phyloP scores from a whole-genome alignment of 306 rosid species.

The Vigna reflexopilosa region DNA sequence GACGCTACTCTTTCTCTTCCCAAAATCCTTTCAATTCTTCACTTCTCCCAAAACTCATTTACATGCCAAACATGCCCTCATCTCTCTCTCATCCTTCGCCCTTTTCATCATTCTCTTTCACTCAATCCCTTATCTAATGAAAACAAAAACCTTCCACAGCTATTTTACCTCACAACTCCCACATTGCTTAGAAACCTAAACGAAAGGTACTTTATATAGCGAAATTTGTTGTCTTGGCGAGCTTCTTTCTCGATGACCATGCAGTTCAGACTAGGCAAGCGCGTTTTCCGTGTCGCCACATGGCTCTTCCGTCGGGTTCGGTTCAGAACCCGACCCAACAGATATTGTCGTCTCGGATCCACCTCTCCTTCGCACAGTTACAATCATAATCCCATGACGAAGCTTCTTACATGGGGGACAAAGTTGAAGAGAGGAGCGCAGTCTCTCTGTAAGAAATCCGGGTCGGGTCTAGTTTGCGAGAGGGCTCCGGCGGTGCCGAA shows the following conservation, averaged over 20 bases:
- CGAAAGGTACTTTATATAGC: background rate
- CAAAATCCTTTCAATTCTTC: no score
- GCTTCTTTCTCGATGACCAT: background rate
- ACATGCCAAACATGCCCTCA: slow-evolving; percentile 69
- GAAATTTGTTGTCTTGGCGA: no score
- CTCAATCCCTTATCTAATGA: no score
- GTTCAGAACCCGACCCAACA: slow-evolving; percentile 40
- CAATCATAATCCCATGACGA: slow-evolving; percentile 40
- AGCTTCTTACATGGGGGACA: slow-evolving; percentile 69
- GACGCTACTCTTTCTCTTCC: background rate
- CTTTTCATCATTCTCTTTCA: slow-evolving; percentile 50
- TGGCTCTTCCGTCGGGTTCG: slow-evolving; percentile 53
- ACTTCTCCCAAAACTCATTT: no score
- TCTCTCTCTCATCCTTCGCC: slow-evolving; percentile 80
- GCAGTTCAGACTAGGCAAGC: slow-evolving; percentile 73
- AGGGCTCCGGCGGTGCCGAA: slow-evolving; percentile 62
- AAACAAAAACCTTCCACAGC: background rate
- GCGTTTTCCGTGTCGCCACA: slow-evolving; percentile 51
- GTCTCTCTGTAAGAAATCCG: slow-evolving; percentile 52
- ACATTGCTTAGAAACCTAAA: background rate
- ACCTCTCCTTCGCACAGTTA: slow-evolving; percentile 2
- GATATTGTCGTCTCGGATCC: slow-evolving; percentile 18
- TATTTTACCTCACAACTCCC: background rate
- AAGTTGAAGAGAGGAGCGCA: slow-evolving; percentile 57
- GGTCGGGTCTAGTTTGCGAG: slow-evolving; percentile 43